These are phyloP conservation scores for Solanum hybrid DNA, from an alignment of 305 asterid genomes.

Conservation along the genomic window DNA sequence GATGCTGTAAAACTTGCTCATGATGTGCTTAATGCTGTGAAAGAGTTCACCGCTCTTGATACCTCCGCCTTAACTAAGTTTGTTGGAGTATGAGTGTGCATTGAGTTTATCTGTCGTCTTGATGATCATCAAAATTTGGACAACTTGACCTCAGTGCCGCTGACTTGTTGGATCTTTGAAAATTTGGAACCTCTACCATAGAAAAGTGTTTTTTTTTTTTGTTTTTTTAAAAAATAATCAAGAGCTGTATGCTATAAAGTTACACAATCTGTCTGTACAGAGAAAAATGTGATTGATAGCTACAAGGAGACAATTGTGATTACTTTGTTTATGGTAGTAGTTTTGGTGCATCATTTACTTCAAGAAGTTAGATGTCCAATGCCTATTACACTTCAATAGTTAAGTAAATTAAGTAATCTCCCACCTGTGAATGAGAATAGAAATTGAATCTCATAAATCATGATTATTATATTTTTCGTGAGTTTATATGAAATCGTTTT, in stretches of 20 bases:
- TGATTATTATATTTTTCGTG: background rate
- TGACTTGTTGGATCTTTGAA: background rate
- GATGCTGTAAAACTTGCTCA: constrained; percentile 73
- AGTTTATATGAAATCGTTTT: background rate
- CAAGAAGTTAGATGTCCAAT: background rate
- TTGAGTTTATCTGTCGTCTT: background rate
- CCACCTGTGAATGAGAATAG: background rate
- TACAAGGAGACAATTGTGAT: background rate
- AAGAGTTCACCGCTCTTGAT: constrained; percentile 66
- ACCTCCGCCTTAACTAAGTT: constrained; percentile 67
- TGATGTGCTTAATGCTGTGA: constrained; percentile 47
- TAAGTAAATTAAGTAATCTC: background rate
- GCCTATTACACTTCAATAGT: background rate
- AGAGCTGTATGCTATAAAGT: background rate
- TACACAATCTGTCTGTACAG: background rate
- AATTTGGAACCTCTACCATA: background rate
- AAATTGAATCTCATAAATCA: background rate
- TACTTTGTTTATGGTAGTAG: background rate
- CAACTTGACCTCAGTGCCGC: background rate
- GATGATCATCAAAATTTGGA: background rate
- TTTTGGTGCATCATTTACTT: background rate
- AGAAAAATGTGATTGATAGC: background rate
- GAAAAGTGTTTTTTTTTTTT: background rate
- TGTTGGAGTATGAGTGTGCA: constrained; percentile 29
- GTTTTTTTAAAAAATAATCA: background rate